phyloP scores from a whole-genome alignment of 2,329 filamentous ascomycete species.

The Cordyceps pruinosa region DNA sequence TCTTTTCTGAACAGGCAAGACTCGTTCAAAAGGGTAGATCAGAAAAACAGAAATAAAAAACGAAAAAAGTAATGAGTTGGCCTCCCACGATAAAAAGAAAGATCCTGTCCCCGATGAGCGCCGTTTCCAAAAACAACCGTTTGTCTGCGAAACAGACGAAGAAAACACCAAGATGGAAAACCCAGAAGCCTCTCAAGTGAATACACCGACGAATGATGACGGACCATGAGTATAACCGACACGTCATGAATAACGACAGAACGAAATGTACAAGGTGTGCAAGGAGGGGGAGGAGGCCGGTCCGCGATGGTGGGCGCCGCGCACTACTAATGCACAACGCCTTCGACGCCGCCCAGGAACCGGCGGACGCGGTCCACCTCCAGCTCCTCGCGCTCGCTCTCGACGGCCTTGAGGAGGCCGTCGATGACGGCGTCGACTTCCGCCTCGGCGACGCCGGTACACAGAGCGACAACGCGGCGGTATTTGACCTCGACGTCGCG shows the following conservation, averaged over 20 bases:
- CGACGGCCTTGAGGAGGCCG: conserved; percentile 75
- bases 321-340: conserved; percentile 38
- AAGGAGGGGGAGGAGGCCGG: not conserved
- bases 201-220: too few species aligned
- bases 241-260: not conserved
- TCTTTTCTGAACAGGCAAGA: not conserved
- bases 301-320: not conserved
- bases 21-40: not conserved
- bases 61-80: not conserved
- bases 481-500: conserved; percentile 84
- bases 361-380: conserved; percentile 71
- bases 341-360: conserved; percentile 74
- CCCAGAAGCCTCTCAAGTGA: too few species aligned
- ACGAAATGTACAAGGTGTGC: not conserved
- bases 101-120: not conserved
- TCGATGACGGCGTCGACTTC: conserved; percentile 77
- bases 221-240: not conserved
- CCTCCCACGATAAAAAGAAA: not conserved
- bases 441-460: conserved; percentile 70
- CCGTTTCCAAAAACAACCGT: not conserved
- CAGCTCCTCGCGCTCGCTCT: conserved; percentile 72
- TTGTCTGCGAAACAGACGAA: not conserved
- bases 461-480: conserved; percentile 78
- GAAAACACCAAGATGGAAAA: too few species aligned
- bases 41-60: not conserved